Evolutionary conservation across 805 yeast species (phyloP), one percentile per base, ranked within the genome.

Genomic region (Saitoella complicata): DNA sequence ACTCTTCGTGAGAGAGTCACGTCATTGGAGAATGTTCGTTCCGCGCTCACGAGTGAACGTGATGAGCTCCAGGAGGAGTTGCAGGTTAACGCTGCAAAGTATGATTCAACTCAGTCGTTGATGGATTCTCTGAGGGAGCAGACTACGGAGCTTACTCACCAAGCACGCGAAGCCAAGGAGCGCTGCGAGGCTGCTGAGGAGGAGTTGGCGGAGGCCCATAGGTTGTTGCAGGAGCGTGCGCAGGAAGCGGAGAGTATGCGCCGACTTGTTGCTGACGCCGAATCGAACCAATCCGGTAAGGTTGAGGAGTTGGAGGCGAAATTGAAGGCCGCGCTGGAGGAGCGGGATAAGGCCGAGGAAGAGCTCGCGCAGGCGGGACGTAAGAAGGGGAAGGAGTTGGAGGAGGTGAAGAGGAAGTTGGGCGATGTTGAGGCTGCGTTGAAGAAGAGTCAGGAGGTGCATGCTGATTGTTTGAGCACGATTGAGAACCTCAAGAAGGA

Each of bases 171-270:
- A 53, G 65, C 76, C 1, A 70, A 68, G 38, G 67, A 67, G 44
- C 70, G 73, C 49, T 66, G 73, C 21, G 86, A 81, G 46, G 71
- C 75, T 1, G 58, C 87, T 31, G 86, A 82, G 52, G 94, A 85
- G 46, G 95, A 87, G 55, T 62, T 88, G n/a, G 65, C 71, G 7
- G 96, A 87, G 46, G 66, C 82, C 4, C 71, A 84, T 45, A 71
- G 73, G 32, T 67, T 78, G 59, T 61, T 87, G 2, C 91, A 79
- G 55, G 95, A 86, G 55, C 72, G 94, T 48, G 75, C 82, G 0
- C 68, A 87, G 42, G 97, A 88, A 60, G 70, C 84, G 0, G 67
- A 77, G 1, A 76, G 84, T 0, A 73, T 86, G 61, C 70, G 93
- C 52, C 66, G 81, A 47, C 58, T 84, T 36, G 56, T 87, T 31